These are phyloP conservation scores for Camelina sativa DNA, from an alignment of 345 rosid genomes.

Conservation along the genomic window DNA sequence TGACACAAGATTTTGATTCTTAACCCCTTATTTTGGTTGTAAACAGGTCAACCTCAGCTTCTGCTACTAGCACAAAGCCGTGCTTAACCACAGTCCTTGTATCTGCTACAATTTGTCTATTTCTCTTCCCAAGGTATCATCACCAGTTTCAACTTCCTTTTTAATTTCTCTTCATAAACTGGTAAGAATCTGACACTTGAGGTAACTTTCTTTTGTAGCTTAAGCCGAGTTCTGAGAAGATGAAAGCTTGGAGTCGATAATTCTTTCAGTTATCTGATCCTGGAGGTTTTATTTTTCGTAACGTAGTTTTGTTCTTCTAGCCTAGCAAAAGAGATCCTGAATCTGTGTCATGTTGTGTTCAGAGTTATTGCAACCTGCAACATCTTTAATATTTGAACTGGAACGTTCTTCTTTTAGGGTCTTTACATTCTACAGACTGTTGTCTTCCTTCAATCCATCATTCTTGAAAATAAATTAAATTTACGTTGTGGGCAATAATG, in stretches of 20 bases:
- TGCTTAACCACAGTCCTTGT: slow-evolving; percentile 39
- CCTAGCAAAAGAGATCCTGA: slow-evolving; percentile 17
- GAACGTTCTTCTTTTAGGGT: slow-evolving; percentile 9
- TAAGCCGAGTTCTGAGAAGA: slow-evolving; percentile 23
- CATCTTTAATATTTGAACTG: neutral
- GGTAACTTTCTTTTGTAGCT: slow-evolving; percentile 27
- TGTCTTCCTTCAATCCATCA: neutral
- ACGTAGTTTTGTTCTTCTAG: slow-evolving; percentile 33
- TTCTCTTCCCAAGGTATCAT: slow-evolving; percentile 48
- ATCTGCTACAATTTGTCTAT: slow-evolving; percentile 40
- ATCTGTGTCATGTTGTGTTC: slow-evolving; percentile 18
- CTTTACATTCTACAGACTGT: neutral
- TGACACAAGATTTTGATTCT: neutral
- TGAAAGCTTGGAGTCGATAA: slow-evolving; percentile 34
- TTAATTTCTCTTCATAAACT: neutral
- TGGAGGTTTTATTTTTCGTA: slow-evolving; percentile 4
- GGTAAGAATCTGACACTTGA: slow-evolving; percentile 6
- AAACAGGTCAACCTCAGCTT: slow-evolving; percentile 57
- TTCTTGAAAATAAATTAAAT: neutral
- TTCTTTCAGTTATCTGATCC: slow-evolving; percentile 30
- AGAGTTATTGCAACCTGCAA: slow-evolving; percentile 16
- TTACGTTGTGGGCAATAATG: neutral
- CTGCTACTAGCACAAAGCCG: slow-evolving; percentile 46
- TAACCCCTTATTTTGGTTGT: slow-evolving; percentile 4
- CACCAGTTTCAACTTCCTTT: slow-evolving; percentile 21